These are phyloP conservation scores for Thraustochytrium sp. DNA, from an alignment of 352 stramenopile species.

Conservation along the genomic window DNA sequence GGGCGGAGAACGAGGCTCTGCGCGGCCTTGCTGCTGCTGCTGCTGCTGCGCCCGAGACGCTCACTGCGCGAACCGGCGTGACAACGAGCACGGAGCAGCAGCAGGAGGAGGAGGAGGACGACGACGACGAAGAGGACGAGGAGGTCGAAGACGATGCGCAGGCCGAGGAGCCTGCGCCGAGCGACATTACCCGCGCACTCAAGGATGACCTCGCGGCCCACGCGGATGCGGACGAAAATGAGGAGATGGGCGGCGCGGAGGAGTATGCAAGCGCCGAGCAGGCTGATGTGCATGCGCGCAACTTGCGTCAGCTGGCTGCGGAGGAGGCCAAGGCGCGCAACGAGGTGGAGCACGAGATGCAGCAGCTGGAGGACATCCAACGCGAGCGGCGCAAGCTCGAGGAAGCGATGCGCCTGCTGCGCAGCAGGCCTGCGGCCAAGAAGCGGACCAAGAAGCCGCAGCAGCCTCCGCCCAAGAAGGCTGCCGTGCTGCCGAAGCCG, in stretches of 20 bases:
- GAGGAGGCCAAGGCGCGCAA: slow-evolving; percentile 2
- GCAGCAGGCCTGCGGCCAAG: neutral
- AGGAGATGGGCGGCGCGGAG: too few relatives aligned
- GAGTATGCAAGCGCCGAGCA: neutral
- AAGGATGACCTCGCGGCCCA: slow-evolving; percentile 2
- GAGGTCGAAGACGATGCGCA: neutral
- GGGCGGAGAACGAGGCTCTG: neutral
- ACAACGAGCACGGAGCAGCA: neutral
- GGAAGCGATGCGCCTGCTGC: slow-evolving; percentile 11
- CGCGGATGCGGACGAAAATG: neutral
- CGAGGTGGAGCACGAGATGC: neutral
- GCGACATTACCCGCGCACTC: neutral
- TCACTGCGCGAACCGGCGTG: too few relatives aligned
- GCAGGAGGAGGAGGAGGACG: neutral
- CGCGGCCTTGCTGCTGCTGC: neutral
- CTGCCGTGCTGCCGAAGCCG: neutral
- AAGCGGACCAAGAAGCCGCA: neutral
- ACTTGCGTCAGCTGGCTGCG: neutral
- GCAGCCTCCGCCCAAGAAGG: neutral
- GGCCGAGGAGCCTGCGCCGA: neutral
- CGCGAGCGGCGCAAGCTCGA: slow-evolving; percentile 4
- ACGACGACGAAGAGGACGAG: neutral
- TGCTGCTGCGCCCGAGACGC: too few relatives aligned
- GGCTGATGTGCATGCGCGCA: neutral
- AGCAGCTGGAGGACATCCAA: slow-evolving; percentile 19